Percentiles rank a stretch among this genome's conserved stretches.
These are phyloP conservation scores for Arthrobotrys iridis DNA, from an alignment of 2,329 filamentous ascomycete genomes.

Conservation along the genomic window DNA sequence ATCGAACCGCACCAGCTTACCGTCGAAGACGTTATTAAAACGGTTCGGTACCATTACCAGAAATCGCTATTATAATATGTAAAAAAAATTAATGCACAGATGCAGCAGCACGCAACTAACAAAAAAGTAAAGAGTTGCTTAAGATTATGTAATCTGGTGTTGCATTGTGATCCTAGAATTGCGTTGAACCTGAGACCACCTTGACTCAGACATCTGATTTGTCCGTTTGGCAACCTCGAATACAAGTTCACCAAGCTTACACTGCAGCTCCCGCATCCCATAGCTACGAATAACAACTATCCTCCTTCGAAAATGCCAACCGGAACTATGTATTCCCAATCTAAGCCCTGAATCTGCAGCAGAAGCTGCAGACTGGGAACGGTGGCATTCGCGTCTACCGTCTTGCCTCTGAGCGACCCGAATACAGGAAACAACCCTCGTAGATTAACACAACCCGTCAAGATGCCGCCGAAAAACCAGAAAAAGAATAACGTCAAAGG, in stretches of 20 bases:
- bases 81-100: neutral
- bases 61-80: neutral
- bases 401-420: constrained; percentile 30
- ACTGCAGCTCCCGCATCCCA: neutral
- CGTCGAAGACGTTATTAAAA: no score
- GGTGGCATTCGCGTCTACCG: constrained; percentile 20
- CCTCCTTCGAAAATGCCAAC: neutral
- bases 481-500: constrained; percentile 55
- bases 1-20: no score
- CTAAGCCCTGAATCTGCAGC: constrained; percentile 49
- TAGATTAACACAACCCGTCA: constrained; percentile 5
- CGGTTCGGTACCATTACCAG: no score
- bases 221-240: neutral
- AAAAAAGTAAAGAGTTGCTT: no score
- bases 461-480: constrained; percentile 55
- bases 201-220: constrained; percentile 16
- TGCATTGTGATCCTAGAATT: constrained; percentile 2
- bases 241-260: constrained; percentile 3
- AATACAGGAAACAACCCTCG: constrained; percentile 16
- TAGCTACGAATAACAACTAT: neutral
- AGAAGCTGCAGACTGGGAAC: constrained; percentile 49
- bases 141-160: constrained; percentile 14
- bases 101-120: neutral
- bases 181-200: constrained; percentile 13
- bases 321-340: constrained; percentile 12